phyloP scores from a whole-genome alignment of 192 early-diverging fungal genomes.

The Kickxella alabastrina region DNA sequence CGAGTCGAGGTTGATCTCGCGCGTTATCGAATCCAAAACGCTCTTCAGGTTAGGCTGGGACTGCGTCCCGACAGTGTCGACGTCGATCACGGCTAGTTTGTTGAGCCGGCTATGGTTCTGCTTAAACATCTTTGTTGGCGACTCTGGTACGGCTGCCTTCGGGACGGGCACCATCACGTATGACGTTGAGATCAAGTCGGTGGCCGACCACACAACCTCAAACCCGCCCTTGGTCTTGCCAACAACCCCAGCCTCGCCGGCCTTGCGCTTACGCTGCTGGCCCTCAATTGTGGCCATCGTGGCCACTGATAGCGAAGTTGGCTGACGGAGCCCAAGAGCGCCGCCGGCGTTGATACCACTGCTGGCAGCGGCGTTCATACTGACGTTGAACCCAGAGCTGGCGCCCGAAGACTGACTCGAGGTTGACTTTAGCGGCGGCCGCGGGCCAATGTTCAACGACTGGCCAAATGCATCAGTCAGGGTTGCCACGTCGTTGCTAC shows the following conservation, averaged over 20 bases:
- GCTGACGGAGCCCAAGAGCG: slow-evolving; percentile 26
- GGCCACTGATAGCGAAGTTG: background rate
- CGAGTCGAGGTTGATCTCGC: slow-evolving; percentile 52
- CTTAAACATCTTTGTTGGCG: slow-evolving; percentile 50
- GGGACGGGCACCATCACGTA: slow-evolving; percentile 52
- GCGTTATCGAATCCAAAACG: slow-evolving; percentile 47
- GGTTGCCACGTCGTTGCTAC: slow-evolving; percentile 19
- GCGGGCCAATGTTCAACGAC: slow-evolving; percentile 20
- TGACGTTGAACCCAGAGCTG: slow-evolving; percentile 39
- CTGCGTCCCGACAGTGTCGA: slow-evolving; percentile 39
- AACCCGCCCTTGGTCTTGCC: slow-evolving; percentile 50
- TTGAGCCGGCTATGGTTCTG: slow-evolving; percentile 25
- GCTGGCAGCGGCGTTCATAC: slow-evolving; percentile 10
- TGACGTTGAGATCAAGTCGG: slow-evolving; percentile 45
- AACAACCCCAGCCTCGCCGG: slow-evolving; percentile 45
- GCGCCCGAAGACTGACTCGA: slow-evolving; percentile 48
- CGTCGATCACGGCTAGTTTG: slow-evolving; percentile 11
- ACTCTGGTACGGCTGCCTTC: slow-evolving; percentile 34
- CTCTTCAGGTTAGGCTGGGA: slow-evolving; percentile 53
- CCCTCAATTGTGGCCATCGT: slow-evolving; percentile 1
- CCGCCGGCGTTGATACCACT: background rate
- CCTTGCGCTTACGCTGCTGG: slow-evolving; percentile 47
- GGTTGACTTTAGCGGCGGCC: slow-evolving; percentile 21
- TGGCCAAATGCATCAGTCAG: slow-evolving; percentile 46
- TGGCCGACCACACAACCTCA: slow-evolving; percentile 48